Conservation (phyloP, 345 rosid species). For the Euclidium syriacum region DNA sequence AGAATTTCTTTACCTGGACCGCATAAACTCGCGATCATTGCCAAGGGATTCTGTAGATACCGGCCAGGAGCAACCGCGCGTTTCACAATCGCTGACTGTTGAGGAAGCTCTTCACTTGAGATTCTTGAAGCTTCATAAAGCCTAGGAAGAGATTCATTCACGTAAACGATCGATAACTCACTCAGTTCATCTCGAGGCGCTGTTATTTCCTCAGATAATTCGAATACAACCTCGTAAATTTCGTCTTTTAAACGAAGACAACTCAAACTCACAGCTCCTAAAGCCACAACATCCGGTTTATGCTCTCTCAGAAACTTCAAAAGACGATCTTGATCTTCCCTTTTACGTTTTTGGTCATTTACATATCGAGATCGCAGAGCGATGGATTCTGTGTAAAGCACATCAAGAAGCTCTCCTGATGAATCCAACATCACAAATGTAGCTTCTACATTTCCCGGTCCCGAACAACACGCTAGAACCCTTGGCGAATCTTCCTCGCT, state of each 20-base stretch:
- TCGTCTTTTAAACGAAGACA: constrained; percentile 67
- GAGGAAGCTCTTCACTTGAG: constrained; percentile 70
- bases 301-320: constrained; percentile 78
- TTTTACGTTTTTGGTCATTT: constrained; percentile 65
- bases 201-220: constrained; percentile 65
- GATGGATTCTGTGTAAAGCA: constrained; percentile 59
- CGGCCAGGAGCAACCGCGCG: constrained; percentile 88
- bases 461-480: constrained; percentile 91
- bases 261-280: constrained; percentile 73
- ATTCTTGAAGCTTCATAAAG: constrained; percentile 75
- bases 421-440: constrained; percentile 87
- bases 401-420: constrained; percentile 81
- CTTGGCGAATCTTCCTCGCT: constrained; percentile 78
- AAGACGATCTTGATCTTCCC: constrained; percentile 68
- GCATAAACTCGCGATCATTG: constrained; percentile 68
- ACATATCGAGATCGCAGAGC: constrained; percentile 58
- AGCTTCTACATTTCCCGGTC: constrained; percentile 78
- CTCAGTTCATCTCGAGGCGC: constrained; percentile 71
- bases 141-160: constrained; percentile 74
- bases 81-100: constrained; percentile 67
- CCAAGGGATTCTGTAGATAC: constrained; percentile 81
- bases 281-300: constrained; percentile 76
- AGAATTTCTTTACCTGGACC: constrained; percentile 78
- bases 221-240: constrained; percentile 74
- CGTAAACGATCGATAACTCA: constrained; percentile 61